These are phyloP conservation scores for Globisporangium barbulae DNA, from an alignment of 352 stramenopile species.

Conservation along the genomic window DNA sequence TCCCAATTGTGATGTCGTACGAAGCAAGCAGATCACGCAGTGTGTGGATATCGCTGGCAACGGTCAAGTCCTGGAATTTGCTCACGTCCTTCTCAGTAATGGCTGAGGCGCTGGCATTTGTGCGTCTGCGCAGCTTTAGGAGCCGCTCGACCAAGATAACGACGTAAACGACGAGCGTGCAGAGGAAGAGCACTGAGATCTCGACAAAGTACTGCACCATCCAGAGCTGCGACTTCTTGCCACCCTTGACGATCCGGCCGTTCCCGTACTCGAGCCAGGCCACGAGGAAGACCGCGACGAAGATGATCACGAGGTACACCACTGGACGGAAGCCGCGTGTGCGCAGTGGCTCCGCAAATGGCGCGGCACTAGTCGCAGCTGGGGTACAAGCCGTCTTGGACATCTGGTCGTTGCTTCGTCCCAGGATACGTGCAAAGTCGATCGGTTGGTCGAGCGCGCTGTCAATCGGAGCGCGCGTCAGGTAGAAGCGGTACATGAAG, in stretches of 20 bases:
- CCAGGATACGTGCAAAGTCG: background rate
- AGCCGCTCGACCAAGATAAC: constrained; percentile 6
- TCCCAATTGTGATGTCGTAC: constrained; percentile 25
- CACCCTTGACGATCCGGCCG: constrained; percentile 22
- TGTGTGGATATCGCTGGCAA: constrained; percentile 18
- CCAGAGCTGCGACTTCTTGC: constrained; percentile 31
- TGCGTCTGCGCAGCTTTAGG: constrained; percentile 4
- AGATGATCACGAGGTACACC: constrained; percentile 20
- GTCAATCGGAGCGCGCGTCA: constrained; percentile 20
- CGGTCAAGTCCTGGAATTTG: background rate
- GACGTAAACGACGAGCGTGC: constrained; percentile 6
- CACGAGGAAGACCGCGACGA: constrained; percentile 18
- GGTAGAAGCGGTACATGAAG: constrained; percentile 23
- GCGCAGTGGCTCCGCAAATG: constrained; percentile 26
- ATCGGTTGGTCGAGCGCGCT: constrained; percentile 16
- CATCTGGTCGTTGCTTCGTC: background rate
- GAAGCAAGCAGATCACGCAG: constrained; percentile 27
- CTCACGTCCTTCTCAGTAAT: background rate
- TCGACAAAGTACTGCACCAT: constrained; percentile 28
- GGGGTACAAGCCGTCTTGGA: background rate
- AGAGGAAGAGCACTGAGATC: constrained; percentile 22
- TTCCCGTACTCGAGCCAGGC: constrained; percentile 23
- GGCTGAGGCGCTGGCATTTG: background rate
- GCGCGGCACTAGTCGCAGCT: background rate
- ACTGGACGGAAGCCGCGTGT: constrained; percentile 1